These are phyloP conservation scores for Epichloe uncinata DNA, from an alignment of 2,329 filamentous ascomycete genomes.

Conservation along the genomic window DNA sequence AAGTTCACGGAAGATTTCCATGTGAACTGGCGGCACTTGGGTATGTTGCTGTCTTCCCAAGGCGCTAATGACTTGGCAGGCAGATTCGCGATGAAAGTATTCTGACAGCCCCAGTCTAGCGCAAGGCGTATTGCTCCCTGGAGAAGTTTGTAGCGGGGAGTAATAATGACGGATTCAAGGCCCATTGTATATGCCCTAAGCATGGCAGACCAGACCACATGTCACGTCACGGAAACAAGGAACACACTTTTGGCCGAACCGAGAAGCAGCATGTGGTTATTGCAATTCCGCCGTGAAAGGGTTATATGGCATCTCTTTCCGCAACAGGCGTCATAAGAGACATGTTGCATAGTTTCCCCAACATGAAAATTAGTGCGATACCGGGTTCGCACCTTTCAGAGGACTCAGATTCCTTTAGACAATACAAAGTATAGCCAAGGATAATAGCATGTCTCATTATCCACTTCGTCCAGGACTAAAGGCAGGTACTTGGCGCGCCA, in stretches of 20 bases:
- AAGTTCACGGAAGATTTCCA: too few species aligned
- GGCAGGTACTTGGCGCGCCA: slow-evolving; percentile 19
- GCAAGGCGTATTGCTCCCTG: too few species aligned
- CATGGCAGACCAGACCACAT: neutral
- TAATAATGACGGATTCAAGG: too few species aligned
- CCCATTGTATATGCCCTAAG: neutral
- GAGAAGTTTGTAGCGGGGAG: too few species aligned
- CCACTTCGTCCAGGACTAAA: slow-evolving; percentile 16
- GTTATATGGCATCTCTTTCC: neutral
- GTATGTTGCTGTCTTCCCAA: too few species aligned
- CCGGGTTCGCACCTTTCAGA: neutral
- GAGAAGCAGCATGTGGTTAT: neutral
- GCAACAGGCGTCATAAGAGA: neutral
- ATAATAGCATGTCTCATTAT: slow-evolving; percentile 18
- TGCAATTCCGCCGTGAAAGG: neutral
- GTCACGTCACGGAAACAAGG: neutral
- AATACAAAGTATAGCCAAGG: slow-evolving; percentile 18
- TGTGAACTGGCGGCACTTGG: too few species aligned
- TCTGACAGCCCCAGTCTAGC: too few species aligned
- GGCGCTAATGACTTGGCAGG: too few species aligned
- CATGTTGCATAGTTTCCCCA: neutral
- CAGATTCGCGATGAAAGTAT: too few species aligned
- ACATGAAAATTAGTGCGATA: neutral
- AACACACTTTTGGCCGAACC: neutral
- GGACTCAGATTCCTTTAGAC: slow-evolving; percentile 4